Evolutionary conservation across 73 alveolate genomes (phyloP).

Genomic region (Vitrella brassicaformis): DNA sequence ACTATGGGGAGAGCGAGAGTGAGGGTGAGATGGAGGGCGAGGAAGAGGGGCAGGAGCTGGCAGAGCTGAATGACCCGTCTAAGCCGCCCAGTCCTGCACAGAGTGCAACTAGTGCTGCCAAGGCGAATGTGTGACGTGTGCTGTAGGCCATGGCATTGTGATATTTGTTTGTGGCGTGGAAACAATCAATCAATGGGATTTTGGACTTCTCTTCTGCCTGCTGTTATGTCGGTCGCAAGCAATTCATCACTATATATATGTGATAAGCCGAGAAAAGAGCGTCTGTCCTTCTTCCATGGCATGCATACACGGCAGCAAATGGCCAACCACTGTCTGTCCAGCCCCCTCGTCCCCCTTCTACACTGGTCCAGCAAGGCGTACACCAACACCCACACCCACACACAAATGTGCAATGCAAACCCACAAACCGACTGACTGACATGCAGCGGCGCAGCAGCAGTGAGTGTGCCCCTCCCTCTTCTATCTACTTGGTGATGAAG

Average conservation of each 20-base stretch:
- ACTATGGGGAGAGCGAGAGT: too few species aligned
- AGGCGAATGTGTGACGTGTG: neutral
- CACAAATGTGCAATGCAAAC: neutral
- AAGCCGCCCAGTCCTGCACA: neutral
- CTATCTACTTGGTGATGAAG: conserved; percentile 3
- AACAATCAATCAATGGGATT: neutral
- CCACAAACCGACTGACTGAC: neutral
- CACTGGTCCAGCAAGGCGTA: neutral
- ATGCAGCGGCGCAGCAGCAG: neutral
- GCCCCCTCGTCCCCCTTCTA: neutral
- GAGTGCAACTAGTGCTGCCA: neutral
- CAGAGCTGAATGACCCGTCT: neutral
- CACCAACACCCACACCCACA: neutral
- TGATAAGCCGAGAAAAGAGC: neutral
- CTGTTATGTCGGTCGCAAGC: too few species aligned
- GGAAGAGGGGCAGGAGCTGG: too few species aligned
- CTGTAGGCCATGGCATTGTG: neutral
- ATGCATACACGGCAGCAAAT: too few species aligned
- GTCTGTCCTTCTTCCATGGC: too few species aligned
- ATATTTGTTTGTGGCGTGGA: neutral
- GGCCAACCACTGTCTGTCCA: too few species aligned
- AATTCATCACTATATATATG: too few species aligned
- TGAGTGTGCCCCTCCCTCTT: neutral
- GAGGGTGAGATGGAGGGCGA: too few species aligned
- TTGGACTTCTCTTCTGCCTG: too few species aligned